Evolutionary conservation across 2,329 filamentous ascomycete genomes (phyloP).

Genomic region (Phaeosphaeria sp.): DNA sequence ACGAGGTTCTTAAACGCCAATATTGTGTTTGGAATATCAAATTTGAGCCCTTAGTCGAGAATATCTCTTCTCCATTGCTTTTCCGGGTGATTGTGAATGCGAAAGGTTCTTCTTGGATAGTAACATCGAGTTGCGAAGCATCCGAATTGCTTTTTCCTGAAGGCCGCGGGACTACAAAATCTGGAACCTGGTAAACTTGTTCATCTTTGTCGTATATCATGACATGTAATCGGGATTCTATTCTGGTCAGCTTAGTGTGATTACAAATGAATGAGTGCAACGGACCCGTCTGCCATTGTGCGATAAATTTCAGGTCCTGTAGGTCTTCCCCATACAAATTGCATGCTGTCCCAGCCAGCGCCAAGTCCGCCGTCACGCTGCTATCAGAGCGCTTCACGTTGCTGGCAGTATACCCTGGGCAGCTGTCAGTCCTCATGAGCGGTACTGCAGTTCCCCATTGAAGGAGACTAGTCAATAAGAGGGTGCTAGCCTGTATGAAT

Average conservation of each 20-base stretch:
- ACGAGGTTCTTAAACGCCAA: conserved; percentile 70
- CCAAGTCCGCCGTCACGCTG: conserved; percentile 71
- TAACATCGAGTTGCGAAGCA: conserved; percentile 59
- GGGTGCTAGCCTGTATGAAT: conserved; percentile 27
- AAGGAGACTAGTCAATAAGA: conserved; percentile 29
- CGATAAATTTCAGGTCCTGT: conserved; percentile 60
- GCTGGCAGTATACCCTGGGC: conserved; percentile 71
- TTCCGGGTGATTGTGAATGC: conserved; percentile 69
- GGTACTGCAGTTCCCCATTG: conserved; percentile 30
- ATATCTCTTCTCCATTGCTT: conserved; percentile 64
- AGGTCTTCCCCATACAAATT: conserved; percentile 66
- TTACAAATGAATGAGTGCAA: conserved; percentile 3
- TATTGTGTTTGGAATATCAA: conserved; percentile 81
- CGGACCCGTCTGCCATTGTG: conserved; percentile 66
- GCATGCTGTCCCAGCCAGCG: conserved; percentile 70
- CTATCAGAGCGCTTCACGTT: conserved; percentile 60
- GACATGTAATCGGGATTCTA: conserved; percentile 72
- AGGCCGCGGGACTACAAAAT: conserved; percentile 71
- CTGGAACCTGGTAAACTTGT: conserved; percentile 76
- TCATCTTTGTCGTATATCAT: conserved; percentile 73
- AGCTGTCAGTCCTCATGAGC: conserved; percentile 45
- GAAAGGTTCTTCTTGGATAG: conserved; percentile 65
- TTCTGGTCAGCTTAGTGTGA: not conserved
- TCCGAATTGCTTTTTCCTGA: conserved; percentile 33
- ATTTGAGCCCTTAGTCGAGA: conserved; percentile 71